Evolutionary conservation across 2,329 filamentous ascomycete genomes (phyloP), one percentile per base, ranked within the genome.

Genomic region (Immersiporthe knoxdaviesiana): DNA sequence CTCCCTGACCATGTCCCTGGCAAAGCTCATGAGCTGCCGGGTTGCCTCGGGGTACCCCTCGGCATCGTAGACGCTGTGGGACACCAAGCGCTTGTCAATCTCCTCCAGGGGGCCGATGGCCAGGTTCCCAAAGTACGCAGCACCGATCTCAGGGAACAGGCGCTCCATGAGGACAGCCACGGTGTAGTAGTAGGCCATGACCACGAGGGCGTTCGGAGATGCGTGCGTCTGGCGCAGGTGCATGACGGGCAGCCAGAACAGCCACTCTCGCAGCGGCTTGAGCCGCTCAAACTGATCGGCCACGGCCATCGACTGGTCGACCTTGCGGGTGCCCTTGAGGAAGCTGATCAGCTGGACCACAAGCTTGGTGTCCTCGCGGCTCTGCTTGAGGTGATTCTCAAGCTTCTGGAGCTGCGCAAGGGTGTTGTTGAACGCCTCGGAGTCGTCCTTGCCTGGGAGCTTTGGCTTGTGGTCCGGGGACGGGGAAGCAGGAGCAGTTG

Each of bases 231-330:
- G 89, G 77, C 95, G 91, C 35, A 97, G 85, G 74, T 94, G 91
- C 73, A 90, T 89, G 44, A 97, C 90, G 0, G 96, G 96, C 67
- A 97, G 88, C 94, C 95, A 98, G 81, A 98, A 97, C 21, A 98
- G 87, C 94, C 95, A 97, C 74, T 92, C 92, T 67, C 94, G 88
- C 70, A 99, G 86, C 12, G 93, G 91, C 72, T 97, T 94, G 14
- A 98, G 88, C 72, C 94, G 92, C 76, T 94, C 91, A 77, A 97
- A 98, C 76, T 97, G 93, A 77, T 97, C 90, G 72, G 93, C 91
- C 32, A 94, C 89, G 32, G 90, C 88, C 72, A 91, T 85, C 16
- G 86, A 85, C 5, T 90, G 88, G 76, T 89, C 88, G 73, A 92
- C 89, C 77, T 91, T 89, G 76, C 89, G 89, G 68, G 92, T 86